Evolutionary conservation across 768 basidiomycete genomes (phyloP), one percentile per base, ranked within the genome.

Genomic region (Thelephora aurantiotincta): DNA sequence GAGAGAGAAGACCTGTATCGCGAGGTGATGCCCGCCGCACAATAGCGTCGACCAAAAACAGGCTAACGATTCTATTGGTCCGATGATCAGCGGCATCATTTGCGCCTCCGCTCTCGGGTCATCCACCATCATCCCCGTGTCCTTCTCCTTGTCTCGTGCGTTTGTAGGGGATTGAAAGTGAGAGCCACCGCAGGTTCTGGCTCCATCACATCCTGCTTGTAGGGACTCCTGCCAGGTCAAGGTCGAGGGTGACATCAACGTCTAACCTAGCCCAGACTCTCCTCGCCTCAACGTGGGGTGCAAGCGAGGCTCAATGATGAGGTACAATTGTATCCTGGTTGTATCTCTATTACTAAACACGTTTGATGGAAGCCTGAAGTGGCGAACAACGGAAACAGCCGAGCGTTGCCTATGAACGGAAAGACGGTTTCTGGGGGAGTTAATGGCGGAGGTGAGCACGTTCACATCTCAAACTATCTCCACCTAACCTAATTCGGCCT

Each of bases 401-500:
- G 65, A 47, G 73, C 77, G 30, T 80, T 22, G 86, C 86, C 22
- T 90, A 87, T 61, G 86, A 85, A 23, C 70, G 86, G 50, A 76
- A 74, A 53, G 86, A 87, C 18, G 72, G 56, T 61, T 90, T 12
- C 75, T 69, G 55, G 73, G 74, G 64, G 82, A 87, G 54, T 60
- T 88, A 37, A n/a, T n/a, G n/a, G 64, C 86, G 61, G 60, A 79
- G 66, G 86, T 85, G 53, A 52, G 67, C 55, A 41, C 34, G 36
- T 22, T 42, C 16, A 48, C 45, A 41, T 2, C 14, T 19, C 36
- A 13, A 19, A 14, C 19, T 14, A 14, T 19, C 36, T 11, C 35
- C 45, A 35, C 35, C 35, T 43, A 42, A 19, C 20, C 6, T 23
- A 43, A 30, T 9, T 46, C 45, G 18, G 33, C 42, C 43, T 46